These are phyloP conservation scores for Fusarium miscanthi DNA, from an alignment of 2,329 filamentous ascomycete genomes.

Conservation along the genomic window DNA sequence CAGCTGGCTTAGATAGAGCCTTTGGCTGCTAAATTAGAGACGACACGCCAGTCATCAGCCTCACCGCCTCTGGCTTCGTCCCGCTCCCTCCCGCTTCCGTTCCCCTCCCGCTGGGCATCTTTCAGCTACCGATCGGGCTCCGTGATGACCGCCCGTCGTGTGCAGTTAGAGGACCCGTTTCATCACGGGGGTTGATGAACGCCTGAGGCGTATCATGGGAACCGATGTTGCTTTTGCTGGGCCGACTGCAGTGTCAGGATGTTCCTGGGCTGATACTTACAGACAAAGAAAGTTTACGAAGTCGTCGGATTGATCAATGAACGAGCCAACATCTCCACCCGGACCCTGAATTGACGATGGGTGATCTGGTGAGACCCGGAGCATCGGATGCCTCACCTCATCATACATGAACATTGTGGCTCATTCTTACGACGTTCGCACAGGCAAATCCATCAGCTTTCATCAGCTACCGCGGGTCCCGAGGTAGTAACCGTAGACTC, in stretches of 20 bases:
- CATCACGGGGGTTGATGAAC: constrained; percentile 27
- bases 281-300: constrained; percentile 1
- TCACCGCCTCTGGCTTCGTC: constrained; percentile 46
- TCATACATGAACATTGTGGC: constrained; percentile 19
- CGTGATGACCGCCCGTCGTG: background rate
- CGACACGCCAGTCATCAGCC: constrained; percentile 38
- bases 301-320: constrained; percentile 11
- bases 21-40: constrained; percentile 19
- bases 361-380: constrained; percentile 5
- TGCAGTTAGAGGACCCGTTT: constrained; percentile 18
- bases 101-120: constrained; percentile 43
- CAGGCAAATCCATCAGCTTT: constrained; percentile 4
- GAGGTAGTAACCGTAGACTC: background rate
- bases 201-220: constrained; percentile 17
- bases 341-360: constrained; percentile 32
- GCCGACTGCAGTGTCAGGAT: constrained; percentile 23
- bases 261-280: constrained; percentile 28
- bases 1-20: constrained; percentile 20
- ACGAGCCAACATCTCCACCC: constrained; percentile 11
- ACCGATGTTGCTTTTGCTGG: constrained; percentile 24
- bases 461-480: constrained; percentile 18
- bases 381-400: constrained; percentile 18
- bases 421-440: constrained; percentile 11
- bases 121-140: constrained; percentile 35
- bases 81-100: constrained; percentile 44